Conservation (phyloP, 768 basidiomycete genomes). For the Russula compacta region DNA sequence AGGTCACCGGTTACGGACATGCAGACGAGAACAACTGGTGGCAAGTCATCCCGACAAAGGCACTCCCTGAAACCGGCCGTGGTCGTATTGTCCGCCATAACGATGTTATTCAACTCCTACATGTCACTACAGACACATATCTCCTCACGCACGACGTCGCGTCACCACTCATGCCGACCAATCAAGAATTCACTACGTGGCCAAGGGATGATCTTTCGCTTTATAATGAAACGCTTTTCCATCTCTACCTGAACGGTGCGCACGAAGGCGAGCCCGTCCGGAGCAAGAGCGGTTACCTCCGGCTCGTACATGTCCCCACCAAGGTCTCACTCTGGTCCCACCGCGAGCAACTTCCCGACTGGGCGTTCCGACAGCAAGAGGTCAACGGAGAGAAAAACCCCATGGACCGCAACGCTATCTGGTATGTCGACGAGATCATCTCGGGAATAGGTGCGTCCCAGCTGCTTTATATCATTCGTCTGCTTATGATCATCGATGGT, state of each 20-base stretch:
- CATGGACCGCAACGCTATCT: constrained; percentile 70
- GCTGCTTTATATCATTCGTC: not conserved
- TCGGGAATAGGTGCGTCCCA: constrained; percentile 54
- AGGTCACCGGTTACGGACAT: constrained; percentile 92
- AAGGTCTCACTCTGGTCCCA: constrained; percentile 95
- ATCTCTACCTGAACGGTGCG: constrained; percentile 61
- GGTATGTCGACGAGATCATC: constrained; percentile 84
- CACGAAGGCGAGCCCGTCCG: constrained; percentile 78
- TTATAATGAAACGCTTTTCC: constrained; percentile 86
- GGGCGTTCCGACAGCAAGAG: constrained; percentile 97
- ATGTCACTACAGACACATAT: constrained; percentile 72
- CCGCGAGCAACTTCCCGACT: constrained; percentile 75
- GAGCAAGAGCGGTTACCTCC: constrained; percentile 91
- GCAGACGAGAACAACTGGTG: constrained; percentile 93
- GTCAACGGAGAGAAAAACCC: constrained; percentile 96
- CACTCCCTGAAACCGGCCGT: constrained; percentile 87
- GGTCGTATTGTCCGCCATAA: constrained; percentile 87
- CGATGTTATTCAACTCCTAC: constrained; percentile 82
- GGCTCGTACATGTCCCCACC: constrained; percentile 80
- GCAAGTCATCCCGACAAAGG: constrained; percentile 92
- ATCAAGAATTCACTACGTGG: constrained; percentile 97
- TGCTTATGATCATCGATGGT: constrained; percentile 1
- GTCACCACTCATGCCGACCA: constrained; percentile 92
- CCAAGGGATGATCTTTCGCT: constrained; percentile 65
- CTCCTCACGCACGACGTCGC: constrained; percentile 97